Conservation (phyloP, 169 alveolate genomes). For the Perkinsus chesapeaki region DNA sequence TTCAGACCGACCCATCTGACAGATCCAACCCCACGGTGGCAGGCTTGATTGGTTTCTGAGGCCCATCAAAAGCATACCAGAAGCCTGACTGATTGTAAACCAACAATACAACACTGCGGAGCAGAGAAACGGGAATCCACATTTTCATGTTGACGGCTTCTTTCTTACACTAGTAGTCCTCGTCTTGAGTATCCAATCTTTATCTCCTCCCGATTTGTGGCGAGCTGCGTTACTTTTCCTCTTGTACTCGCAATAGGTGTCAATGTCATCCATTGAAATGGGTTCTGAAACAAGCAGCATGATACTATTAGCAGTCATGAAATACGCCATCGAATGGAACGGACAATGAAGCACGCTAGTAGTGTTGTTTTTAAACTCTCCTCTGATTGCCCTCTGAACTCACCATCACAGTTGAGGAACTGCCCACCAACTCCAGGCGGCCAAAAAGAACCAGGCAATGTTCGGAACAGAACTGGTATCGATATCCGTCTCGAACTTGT, state of each 20-base stretch:
- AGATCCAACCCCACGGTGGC: no score
- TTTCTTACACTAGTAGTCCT: not conserved
- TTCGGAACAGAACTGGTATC: not conserved
- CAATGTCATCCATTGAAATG: not conserved
- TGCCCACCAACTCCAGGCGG: not conserved
- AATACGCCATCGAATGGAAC: no score
- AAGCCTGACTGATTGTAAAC: no score
- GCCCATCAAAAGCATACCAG: no score
- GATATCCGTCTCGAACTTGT: not conserved
- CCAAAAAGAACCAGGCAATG: not conserved
- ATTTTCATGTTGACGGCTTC: not conserved
- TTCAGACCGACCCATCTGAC: no score
- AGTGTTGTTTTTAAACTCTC: no score
- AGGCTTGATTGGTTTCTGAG: no score
- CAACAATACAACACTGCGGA: not conserved
- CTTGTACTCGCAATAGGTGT: not conserved
- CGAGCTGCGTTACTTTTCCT: not conserved
- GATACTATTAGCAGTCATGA: not conserved
- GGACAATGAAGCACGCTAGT: no score
- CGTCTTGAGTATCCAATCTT: not conserved
- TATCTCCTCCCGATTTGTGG: not conserved
- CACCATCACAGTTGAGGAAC: not conserved
- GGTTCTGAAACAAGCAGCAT: not conserved
- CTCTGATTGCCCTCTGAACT: no score
- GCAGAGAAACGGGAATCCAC: not conserved